A percentile compares a stretch with the other conserved stretches of the same genome.
Evolutionary conservation across 306 rosid species (phyloP).

Genomic region (Cicer cuneatum): DNA sequence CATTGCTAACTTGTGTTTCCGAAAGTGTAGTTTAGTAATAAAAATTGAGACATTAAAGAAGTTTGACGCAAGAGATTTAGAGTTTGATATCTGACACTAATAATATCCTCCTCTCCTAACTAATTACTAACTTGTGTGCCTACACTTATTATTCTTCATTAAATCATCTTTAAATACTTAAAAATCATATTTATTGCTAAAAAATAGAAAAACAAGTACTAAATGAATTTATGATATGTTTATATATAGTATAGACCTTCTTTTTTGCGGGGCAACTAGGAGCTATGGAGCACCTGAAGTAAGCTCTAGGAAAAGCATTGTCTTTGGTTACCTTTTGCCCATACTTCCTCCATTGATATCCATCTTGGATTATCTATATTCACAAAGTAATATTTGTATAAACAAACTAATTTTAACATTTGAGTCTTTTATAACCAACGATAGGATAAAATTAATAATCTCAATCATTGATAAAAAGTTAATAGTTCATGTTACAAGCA

Average conservation of each 20-base stretch:
- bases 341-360: conserved; percentile 81
- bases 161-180: not conserved
- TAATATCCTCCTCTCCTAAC: too few relatives aligned
- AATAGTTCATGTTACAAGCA: not conserved
- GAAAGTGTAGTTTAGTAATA: too few relatives aligned
- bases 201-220: not conserved
- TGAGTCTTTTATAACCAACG: not conserved
- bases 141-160: not conserved
- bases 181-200: not conserved
- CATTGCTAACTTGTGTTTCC: too few relatives aligned
- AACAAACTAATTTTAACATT: not conserved
- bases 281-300: conserved; percentile 75
- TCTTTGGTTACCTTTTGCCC: conserved; percentile 87
- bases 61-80: too few relatives aligned
- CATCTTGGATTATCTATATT: conserved; percentile 58
- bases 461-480: not conserved
- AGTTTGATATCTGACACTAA: too few relatives aligned
- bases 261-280: conserved; percentile 75
- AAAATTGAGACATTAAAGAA: too few relatives aligned
- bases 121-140: too few relatives aligned
- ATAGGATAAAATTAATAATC: not conserved
- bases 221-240: not conserved
- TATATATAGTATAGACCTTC: conserved; percentile 53
- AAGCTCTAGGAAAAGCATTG: conserved; percentile 79
- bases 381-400: conserved; percentile 12